Conservation (phyloP, 441 rosid species). For the Brassica balearica region DNA sequence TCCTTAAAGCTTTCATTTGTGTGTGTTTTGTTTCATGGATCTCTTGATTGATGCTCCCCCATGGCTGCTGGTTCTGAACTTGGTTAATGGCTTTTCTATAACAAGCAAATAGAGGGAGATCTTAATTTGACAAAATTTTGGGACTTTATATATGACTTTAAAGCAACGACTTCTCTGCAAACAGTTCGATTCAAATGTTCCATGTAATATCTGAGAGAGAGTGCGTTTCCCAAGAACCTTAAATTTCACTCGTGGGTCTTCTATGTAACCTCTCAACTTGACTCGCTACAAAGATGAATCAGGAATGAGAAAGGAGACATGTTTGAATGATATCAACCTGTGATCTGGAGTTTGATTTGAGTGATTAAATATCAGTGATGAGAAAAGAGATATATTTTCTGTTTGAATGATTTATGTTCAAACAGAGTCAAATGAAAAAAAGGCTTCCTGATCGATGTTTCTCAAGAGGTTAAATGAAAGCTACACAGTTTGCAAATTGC, state of each 20-base stretch:
- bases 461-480: not conserved
- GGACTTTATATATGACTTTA: not conserved
- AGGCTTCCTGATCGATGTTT: not conserved
- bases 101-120: not conserved
- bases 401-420: not conserved
- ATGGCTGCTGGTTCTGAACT: not conserved
- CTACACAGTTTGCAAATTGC: not conserved
- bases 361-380: not conserved
- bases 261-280: not conserved
- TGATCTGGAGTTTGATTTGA: not conserved
- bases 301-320: not conserved
- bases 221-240: not conserved
- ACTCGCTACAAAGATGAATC: not conserved
- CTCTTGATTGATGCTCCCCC: not conserved
- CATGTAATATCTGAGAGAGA: not conserved
- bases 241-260: too few species aligned
- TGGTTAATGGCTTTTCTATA: not conserved
- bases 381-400: not conserved
- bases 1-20: not conserved
- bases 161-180: not conserved
- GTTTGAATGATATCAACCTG: not conserved
- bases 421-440: not conserved
- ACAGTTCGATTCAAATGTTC: not conserved
- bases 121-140: not conserved
- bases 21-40: not conserved